phyloP scores from a whole-genome alignment of 2,329 filamentous ascomycete genomes.

The Neonectria magnoliae region DNA sequence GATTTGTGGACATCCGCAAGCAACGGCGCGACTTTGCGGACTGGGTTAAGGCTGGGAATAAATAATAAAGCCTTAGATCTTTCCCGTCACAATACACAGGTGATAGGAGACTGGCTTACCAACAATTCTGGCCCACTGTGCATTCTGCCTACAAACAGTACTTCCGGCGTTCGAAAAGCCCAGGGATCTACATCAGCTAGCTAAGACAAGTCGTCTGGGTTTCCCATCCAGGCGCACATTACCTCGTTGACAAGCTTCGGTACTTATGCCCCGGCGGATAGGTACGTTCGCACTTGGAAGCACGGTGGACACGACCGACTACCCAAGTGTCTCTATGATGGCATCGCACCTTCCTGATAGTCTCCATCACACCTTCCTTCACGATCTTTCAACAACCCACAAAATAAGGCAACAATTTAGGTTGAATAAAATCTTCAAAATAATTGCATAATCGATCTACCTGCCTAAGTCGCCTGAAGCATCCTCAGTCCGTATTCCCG shows the following conservation, averaged over 20 bases:
- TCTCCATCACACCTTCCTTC: background rate
- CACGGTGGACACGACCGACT: background rate
- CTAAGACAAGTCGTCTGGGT: background rate
- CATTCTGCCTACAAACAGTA: background rate
- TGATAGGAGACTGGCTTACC: background rate
- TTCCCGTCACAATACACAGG: background rate
- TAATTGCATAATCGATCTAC: background rate
- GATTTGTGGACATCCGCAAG: constrained; percentile 89
- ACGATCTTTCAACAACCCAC: background rate
- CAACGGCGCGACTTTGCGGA: constrained; percentile 81
- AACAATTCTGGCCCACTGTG: background rate
- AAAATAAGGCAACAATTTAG: background rate
- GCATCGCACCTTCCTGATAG: background rate
- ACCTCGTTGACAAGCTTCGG: background rate
- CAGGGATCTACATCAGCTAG: background rate
- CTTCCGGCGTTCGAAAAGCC: background rate
- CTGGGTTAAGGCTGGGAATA: constrained; percentile 66
- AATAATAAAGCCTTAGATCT: constrained; percentile 28
- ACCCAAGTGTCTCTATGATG: background rate
- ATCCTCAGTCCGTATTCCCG: no score
- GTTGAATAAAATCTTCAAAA: background rate
- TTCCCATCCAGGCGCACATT: background rate
- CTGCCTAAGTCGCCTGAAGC: background rate
- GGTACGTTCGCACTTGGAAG: background rate
- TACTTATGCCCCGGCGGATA: background rate